Conservation (phyloP, 306 rosid genomes). For the cucumber (Cucumis sativus) region Cucumber_9930_V3 NC_026661.2:299001-299500, state of each 20-base stretch:
- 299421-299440: neutral
- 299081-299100: conserved; percentile 30
- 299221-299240: conserved; percentile 37
- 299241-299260: conserved; percentile 31
- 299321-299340: conserved; percentile 19
- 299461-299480: neutral
- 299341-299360: conserved; percentile 31
- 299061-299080: conserved; percentile 33
- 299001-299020: neutral
- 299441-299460: neutral
- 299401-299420: neutral
- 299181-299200: conserved; percentile 33
- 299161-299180: conserved; percentile 47
- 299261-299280: conserved; percentile 34
- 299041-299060: conserved; percentile 53
- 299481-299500: neutral
- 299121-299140: conserved; percentile 55
- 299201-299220: conserved; percentile 29
- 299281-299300: conserved; percentile 21
- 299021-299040: conserved; percentile 27
- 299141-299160: conserved; percentile 52
- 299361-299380: neutral
- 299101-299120: conserved; percentile 30
- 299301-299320: conserved; percentile 27
- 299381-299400: neutral